These are phyloP conservation scores for Colletotrichum camelliae DNA, from an alignment of 2,329 filamentous ascomycete genomes.

Conservation along the genomic window DNA sequence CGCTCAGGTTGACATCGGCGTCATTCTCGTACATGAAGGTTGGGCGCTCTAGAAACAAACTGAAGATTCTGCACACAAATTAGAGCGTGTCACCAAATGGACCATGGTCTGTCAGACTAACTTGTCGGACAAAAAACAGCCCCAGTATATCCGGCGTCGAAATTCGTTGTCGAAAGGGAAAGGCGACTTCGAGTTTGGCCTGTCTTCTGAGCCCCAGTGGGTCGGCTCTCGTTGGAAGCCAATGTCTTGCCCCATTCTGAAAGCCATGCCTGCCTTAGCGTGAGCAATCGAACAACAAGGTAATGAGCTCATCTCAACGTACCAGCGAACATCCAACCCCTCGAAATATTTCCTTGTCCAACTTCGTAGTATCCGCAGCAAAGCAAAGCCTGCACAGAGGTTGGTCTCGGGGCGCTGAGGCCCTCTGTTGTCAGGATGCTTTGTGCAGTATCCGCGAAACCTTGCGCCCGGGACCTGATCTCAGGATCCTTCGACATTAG, in stretches of 20 bases:
- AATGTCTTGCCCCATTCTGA: conserved; percentile 34
- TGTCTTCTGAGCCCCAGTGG: conserved; percentile 24
- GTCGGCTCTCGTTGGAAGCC: conserved; percentile 32
- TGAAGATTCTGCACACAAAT: not conserved
- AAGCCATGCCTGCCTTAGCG: conserved; percentile 29
- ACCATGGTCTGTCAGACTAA: not conserved
- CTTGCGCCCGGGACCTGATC: conserved; percentile 1
- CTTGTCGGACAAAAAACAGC: conserved; percentile 33
- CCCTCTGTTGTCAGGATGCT: conserved; percentile 28
- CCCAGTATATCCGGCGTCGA: conserved; percentile 33
- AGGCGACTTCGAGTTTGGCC: conserved; percentile 18
- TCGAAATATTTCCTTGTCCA: conserved; percentile 30
- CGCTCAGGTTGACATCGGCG: conserved; percentile 17
- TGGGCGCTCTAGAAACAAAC: conserved; percentile 21
- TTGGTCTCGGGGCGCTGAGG: conserved; percentile 25
- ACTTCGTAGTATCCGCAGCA: conserved; percentile 32
- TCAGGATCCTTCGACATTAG: conserved; percentile 24
- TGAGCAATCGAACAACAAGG: not conserved
- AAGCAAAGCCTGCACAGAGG: conserved; percentile 30
- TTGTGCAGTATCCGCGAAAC: conserved; percentile 25
- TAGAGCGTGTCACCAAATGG: not conserved
- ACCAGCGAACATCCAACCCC: conserved; percentile 27
- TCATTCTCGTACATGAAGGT: conserved; percentile 19
- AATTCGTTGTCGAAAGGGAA: conserved; percentile 27
- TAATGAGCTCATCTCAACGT: not conserved